Evolutionary conservation across 495 filamentous ascomycete species (phyloP), one percentile per base, ranked within the genome.

Genomic region (Daldinia childiae): DNA sequence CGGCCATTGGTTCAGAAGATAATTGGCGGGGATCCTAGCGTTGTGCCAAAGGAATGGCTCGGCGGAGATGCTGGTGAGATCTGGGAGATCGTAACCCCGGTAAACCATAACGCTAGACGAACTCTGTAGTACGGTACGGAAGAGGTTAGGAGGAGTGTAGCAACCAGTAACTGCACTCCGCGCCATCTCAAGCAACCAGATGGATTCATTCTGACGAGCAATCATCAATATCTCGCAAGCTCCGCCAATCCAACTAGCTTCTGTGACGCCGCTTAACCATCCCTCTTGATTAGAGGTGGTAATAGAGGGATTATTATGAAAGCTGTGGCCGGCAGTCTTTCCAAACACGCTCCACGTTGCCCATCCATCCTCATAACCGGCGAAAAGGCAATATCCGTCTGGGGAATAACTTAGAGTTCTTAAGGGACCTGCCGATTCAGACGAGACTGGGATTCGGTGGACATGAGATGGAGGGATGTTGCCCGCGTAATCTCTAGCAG

Each of bases 291-390:
- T 95, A 11, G 77, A 71, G 27, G 85, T 80, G 6, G 90, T 86
- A n/a, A 93, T 83, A 17, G 80, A 78, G 14, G 80, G 79, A 72
- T 97, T 91, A 4, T 88, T 83, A 12, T 83, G 81, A 75, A 98
- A 98, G 76, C 93, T 97, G 64, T 86, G 92, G 19, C 89, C 91
- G 12, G 92, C 88, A 4, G 90, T 86, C 78, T 97, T 98, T 19
- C 96, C 96, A 79, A 94, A 99, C 6, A 98, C 96, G 78, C 95
- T 98, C 94, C 94, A 98, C 36, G 89, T 94, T 14, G 90, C 91
- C 96, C 96, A 99, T 12, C 96, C 96, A 66, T 88, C 89, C 68
- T 96, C 91, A 75, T 93, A 98, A 24, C 95, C 96, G 43, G 91
- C 93, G 79, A 99, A 97, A 4, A 98, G 86, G 75, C 94, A 97